Base-by-base conservation (phyloP, 2,329 filamentous ascomycete species). In the Bipolaris zeicola region DNA sequence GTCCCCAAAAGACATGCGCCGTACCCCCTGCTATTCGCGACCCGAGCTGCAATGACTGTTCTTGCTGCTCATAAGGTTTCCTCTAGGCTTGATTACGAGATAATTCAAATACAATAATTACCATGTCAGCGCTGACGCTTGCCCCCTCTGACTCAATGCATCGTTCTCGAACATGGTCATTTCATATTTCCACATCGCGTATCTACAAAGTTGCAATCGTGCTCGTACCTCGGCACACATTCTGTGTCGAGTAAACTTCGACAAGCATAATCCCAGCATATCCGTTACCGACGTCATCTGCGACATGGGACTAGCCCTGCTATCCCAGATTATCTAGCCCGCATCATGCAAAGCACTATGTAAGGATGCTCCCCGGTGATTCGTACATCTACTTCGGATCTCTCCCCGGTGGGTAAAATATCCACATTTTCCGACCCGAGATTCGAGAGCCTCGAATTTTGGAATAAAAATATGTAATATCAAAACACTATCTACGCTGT, bases 1-100 rank as follows among this genome's bases (percentile, higher is more conserved):
- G 60, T 4, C 11, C 68, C 1, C 61, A 68, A 31, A 57, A 59
- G 31, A 75, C 72, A 7, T 76, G 73, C 57, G 62, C 67, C 1
- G 53, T 50, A 7, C 63, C 72, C 11, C 73, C 72, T 3, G 63
- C 67, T 0, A 72, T 72, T 20, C 53, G 62, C 4, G 70, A 68
- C 26, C 63, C 65, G n/a, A 69, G 62, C 31, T 76, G 73, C 39
- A 75, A 75, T 43, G 70, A 76, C 48, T 76, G 73, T 51, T 75
- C 70, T 36, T 76, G 73, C 60, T 76, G 73, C 61, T 24, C 64
- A 48, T 48, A 48, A n/a, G 2, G 18, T 5, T 26, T 4, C 3
- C 26, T 37, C 7, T 7, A 24, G 36, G 13, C 28, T 31, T 31
- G 28, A 7, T 33, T 20, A 5, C 28, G 45, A 28, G 6, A 48